These are phyloP conservation scores for Entophlyctis helioformis DNA, from an alignment of 192 early-diverging fungal genomes.

Conservation along the genomic window DNA sequence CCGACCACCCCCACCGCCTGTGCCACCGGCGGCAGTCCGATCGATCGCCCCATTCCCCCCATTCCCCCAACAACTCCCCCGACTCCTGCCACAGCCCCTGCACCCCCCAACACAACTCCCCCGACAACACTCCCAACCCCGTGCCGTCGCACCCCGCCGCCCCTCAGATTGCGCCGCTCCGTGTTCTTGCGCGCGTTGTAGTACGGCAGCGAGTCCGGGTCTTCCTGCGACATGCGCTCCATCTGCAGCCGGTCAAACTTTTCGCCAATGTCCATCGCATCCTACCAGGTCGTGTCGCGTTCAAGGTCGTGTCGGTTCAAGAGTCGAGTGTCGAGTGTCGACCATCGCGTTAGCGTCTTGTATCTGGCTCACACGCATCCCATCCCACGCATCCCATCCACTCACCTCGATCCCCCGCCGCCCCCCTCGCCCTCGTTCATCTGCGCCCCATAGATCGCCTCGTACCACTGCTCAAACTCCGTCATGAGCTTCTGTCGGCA, in stretches of 20 bases:
- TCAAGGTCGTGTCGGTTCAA: too few relatives aligned
- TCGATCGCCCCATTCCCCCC: too few relatives aligned
- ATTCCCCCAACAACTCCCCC: too few relatives aligned
- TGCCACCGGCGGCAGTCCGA: too few relatives aligned
- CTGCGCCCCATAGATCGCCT: constrained; percentile 28
- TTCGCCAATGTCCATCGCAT: constrained; percentile 48
- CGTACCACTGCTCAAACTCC: constrained; percentile 51
- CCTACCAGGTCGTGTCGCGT: constrained; percentile 15
- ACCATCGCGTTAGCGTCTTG: too few relatives aligned
- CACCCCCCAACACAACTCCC: too few relatives aligned
- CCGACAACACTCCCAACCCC: too few relatives aligned
- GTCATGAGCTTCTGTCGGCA: constrained; percentile 44
- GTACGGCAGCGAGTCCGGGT: constrained; percentile 42
- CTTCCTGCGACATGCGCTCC: constrained; percentile 45
- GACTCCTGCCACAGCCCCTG: too few relatives aligned
- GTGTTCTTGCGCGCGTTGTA: constrained; percentile 47
- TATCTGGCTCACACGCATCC: too few relatives aligned
- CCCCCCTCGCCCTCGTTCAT: constrained; percentile 10
- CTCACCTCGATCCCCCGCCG: constrained; percentile 11
- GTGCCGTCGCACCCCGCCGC: too few relatives aligned
- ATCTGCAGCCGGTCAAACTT: constrained; percentile 46
- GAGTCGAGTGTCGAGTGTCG: too few relatives aligned
- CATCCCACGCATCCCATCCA: neutral
- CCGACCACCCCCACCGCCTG: too few relatives aligned
- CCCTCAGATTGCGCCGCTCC: constrained; percentile 18